These are phyloP conservation scores for Hyaloscypha variabilis DNA, from an alignment of 495 filamentous ascomycete genomes.

Conservation along the genomic window DNA sequence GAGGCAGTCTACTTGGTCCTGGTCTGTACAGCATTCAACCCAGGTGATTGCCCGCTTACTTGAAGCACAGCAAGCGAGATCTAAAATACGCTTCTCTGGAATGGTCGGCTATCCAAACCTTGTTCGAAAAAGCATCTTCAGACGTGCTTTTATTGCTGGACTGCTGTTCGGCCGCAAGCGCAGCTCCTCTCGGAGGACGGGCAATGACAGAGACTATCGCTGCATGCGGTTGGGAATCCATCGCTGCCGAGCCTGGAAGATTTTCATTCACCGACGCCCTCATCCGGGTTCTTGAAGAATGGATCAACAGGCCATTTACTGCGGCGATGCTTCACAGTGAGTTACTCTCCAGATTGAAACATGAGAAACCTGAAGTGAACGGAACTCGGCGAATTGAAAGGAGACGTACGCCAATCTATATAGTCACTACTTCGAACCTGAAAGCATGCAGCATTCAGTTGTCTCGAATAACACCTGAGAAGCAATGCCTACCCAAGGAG, in stretches of 20 bases:
- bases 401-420: conserved; percentile 52
- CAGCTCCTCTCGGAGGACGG: conserved; percentile 48
- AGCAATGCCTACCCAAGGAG: too few species aligned
- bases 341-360: conserved; percentile 52
- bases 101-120: conserved; percentile 57
- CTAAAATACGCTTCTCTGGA: conserved; percentile 47
- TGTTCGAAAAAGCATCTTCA: conserved; percentile 50
- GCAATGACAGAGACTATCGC: conserved; percentile 57
- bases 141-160: conserved; percentile 58
- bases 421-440: conserved; percentile 55
- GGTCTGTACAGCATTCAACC: too few species aligned
- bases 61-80: conserved; percentile 2
- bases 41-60: too few species aligned
- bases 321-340: conserved; percentile 56
- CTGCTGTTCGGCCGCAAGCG: conserved; percentile 56
- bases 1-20: conserved; percentile 55
- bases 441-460: too few species aligned
- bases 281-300: conserved; percentile 53
- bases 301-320: conserved; percentile 47
- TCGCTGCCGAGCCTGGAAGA: conserved; percentile 51
- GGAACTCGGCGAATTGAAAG: conserved; percentile 53
- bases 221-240: conserved; percentile 55
- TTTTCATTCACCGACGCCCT: conserved; percentile 54
- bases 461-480: too few species aligned
- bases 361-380: conserved; percentile 46